Evolutionary conservation across 495 filamentous ascomycete species (phyloP), one percentile per base, ranked within the genome.

Genomic region (Neurospora sp.): DNA sequence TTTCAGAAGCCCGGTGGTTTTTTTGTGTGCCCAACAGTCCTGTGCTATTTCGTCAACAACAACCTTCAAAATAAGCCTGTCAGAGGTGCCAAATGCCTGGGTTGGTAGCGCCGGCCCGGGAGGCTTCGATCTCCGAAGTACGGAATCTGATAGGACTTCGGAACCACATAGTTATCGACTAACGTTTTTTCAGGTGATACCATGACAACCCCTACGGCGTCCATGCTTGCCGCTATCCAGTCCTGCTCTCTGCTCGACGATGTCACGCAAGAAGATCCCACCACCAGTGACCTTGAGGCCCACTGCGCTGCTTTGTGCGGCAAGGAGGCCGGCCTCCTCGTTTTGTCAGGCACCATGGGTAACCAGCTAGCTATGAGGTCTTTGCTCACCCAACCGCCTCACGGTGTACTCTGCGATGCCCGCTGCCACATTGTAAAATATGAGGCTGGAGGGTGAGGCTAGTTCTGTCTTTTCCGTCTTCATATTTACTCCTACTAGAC

Each of bases 331-430:
- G 90, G 87, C 0, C 84, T 94, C 0, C 88, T 97, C 59, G 93
- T 97, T 31, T 84, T 96, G 69, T 94, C 91, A 0, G 95, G 95
- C 4, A 97, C 95, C 20, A 96, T 97, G 93, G 95, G 91, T 41
- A 96, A 96, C 82, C 92, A 94, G 75, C 82, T 96, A 71, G 88
- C 87, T 16, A 76, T 96, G 20, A 87, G 92, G 8, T 82, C 91
- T 1, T 86, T 92, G 71, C 85, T 96, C 38, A 85, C 81, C 0
- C 90, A 90, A 70, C 92, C 92, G 3, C 92, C 92, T 0, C 88
- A 94, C 79, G 85, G 87, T 14, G 85, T 96, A 4, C 82, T 96
- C 37, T 89, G 88, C 73, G 92, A 94, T 76, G 80, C 86, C 72
- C 85, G 90, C 9, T 84, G 86, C 0, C 92, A 94, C 77, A 87